Percentiles rank a stretch among this genome's conserved stretches.
Evolutionary conservation across 352 stramenopile species (phyloP).

Genomic region (Globisporangium carolinianum): DNA sequence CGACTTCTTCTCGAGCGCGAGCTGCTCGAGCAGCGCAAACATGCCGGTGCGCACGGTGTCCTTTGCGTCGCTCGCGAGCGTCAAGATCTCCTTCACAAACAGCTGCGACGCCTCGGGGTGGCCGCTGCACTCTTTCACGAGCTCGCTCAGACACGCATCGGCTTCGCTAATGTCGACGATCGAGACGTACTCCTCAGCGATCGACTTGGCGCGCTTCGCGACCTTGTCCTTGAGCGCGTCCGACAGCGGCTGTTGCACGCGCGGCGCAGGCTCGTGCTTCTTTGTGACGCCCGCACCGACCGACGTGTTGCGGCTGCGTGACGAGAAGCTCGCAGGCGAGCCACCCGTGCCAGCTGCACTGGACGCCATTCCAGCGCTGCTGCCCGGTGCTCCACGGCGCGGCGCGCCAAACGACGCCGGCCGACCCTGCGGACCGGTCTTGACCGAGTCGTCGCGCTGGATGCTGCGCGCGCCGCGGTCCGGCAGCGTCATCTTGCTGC

Average conservation of each 20-base stretch:
- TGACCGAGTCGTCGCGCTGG: conserved; percentile 56
- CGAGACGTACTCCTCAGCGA: conserved; percentile 70
- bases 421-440: conserved; percentile 47
- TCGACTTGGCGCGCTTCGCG: conserved; percentile 71
- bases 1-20: conserved; percentile 53
- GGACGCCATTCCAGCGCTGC: conserved; percentile 8
- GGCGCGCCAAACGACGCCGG: conserved; percentile 36
- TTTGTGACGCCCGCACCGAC: conserved; percentile 15
- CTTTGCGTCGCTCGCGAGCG: conserved; percentile 65
- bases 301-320: conserved; percentile 12
- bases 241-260: conserved; percentile 27
- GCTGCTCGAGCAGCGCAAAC: conserved; percentile 60
- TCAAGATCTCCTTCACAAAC: conserved; percentile 56
- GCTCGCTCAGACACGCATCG: conserved; percentile 48
- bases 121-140: conserved; percentile 59
- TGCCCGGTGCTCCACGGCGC: background rate
- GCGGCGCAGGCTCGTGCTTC: conserved; percentile 25
- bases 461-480: conserved; percentile 20
- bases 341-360: conserved; percentile 16
- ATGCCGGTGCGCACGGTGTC: conserved; percentile 39
- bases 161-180: conserved; percentile 69
- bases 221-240: conserved; percentile 63
- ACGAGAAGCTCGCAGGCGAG: conserved; percentile 26
- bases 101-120: conserved; percentile 47
- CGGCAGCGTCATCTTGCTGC: conserved; percentile 40